These are phyloP conservation scores for Simplicillium aogashimaense DNA, from an alignment of 2,329 filamentous ascomycete species.

Conservation along the genomic window DNA sequence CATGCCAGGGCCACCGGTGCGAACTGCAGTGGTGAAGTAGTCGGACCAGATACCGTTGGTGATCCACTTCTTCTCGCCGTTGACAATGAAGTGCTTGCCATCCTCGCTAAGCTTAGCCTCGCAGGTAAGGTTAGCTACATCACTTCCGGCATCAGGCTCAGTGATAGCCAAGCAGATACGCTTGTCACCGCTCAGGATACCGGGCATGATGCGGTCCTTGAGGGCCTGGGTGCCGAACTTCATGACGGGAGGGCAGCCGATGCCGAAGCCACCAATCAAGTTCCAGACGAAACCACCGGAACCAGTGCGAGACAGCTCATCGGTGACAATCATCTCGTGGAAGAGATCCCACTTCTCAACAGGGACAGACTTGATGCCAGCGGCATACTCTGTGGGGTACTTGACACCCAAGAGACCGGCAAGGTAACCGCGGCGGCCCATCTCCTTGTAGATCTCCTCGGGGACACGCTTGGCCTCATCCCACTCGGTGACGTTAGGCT, in stretches of 20 bases:
- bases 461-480: slow-evolving; percentile 91
- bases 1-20: slow-evolving; percentile 83
- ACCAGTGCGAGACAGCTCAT: slow-evolving; percentile 81
- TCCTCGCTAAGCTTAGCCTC: slow-evolving; percentile 92
- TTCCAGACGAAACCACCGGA: slow-evolving; percentile 97
- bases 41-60: slow-evolving; percentile 96
- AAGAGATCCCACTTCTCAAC: slow-evolving; percentile 95
- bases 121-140: slow-evolving; percentile 91
- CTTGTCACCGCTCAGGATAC: slow-evolving; percentile 85
- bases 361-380: slow-evolving; percentile 63
- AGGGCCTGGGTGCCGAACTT: slow-evolving; percentile 84
- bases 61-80: slow-evolving; percentile 99
- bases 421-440: slow-evolving; percentile 87
- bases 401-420: slow-evolving; percentile 80
- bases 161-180: slow-evolving; percentile 96
- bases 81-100: slow-evolving; percentile 98
- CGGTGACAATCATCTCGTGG: slow-evolving; percentile 92
- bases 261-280: slow-evolving; percentile 90
- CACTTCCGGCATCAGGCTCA: slow-evolving; percentile 87
- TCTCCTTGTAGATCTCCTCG: slow-evolving; percentile 83
- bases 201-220: slow-evolving; percentile 79
- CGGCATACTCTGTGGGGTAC: slow-evolving; percentile 68
- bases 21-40: slow-evolving; percentile 95
- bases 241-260: slow-evolving; percentile 82
- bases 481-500: slow-evolving; percentile 91